Percentiles rank a stretch among this genome's conserved stretches.
These are phyloP conservation scores for Porphyrellus sp. DNA, from an alignment of 1,284 basidiomycete genomes.

Conservation along the genomic window DNA sequence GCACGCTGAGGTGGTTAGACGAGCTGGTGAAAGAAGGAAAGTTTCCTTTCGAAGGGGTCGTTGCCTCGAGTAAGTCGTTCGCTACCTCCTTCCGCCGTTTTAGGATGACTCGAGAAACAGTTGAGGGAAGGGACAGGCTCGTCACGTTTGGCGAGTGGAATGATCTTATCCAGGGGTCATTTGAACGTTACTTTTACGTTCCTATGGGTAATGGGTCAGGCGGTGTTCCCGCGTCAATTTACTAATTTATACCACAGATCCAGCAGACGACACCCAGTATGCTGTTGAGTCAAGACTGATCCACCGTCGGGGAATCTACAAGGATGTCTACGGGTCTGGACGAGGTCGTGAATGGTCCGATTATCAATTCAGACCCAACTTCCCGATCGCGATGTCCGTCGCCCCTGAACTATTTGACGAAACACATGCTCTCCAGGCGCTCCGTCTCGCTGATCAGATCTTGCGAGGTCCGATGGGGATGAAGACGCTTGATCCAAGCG, in stretches of 20 bases:
- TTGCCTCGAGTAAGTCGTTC: constrained; percentile 69
- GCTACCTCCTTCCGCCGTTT: neutral
- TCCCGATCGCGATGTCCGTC: constrained; percentile 94
- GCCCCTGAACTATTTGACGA: constrained; percentile 93
- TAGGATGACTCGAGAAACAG: constrained; percentile 39
- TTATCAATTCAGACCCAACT: constrained; percentile 92
- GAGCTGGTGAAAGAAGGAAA: constrained; percentile 61
- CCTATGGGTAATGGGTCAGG: constrained; percentile 58
- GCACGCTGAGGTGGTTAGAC: constrained; percentile 87
- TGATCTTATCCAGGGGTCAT: constrained; percentile 78
- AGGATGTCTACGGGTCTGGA: constrained; percentile 93
- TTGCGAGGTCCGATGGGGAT: constrained; percentile 86
- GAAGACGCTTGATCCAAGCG: constrained; percentile 87
- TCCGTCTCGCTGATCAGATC: constrained; percentile 73
- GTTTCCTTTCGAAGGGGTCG: constrained; percentile 90
- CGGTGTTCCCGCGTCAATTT: neutral
- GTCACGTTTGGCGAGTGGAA: constrained; percentile 93
- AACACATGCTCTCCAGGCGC: constrained; percentile 72
- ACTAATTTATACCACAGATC: constrained; percentile 44
- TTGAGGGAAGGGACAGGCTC: constrained; percentile 66
- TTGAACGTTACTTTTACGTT: constrained; percentile 90
- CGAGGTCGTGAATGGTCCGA: constrained; percentile 89
- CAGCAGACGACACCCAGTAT: constrained; percentile 71
- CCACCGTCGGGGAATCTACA: constrained; percentile 95
- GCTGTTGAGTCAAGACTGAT: constrained; percentile 70